phyloP scores from a whole-genome alignment of 23 red algal genomes.

The Pyropia haitanensis region DNA sequence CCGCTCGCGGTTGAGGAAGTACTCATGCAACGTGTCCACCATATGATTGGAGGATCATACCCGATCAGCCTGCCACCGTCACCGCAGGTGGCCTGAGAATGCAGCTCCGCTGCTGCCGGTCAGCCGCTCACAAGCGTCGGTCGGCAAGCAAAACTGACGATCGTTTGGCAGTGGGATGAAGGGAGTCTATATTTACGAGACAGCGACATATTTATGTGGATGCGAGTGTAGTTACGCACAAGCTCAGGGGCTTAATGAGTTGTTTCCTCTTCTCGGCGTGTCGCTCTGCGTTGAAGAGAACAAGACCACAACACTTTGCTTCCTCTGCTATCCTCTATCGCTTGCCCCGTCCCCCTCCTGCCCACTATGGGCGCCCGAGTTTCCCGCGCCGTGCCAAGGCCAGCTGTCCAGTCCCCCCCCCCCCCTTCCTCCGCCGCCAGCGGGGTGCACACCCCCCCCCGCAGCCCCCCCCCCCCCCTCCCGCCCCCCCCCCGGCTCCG shows the following conservation, averaged over 20 bases:
- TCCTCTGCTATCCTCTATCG: background rate
- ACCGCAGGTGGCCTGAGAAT: too few species aligned
- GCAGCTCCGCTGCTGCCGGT: too few species aligned
- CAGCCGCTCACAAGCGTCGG: too few species aligned
- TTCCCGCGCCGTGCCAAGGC: background rate
- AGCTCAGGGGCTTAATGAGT: background rate
- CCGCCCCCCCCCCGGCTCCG: conserved; percentile 1
- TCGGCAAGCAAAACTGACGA: too few species aligned
- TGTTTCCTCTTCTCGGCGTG: background rate
- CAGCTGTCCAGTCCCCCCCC: background rate
- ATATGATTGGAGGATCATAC: too few species aligned
- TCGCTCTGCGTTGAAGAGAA: background rate
- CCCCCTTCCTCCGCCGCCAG: background rate
- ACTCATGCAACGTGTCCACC: too few species aligned
- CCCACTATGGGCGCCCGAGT: background rate
- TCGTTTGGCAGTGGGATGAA: too few species aligned
- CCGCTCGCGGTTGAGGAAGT: too few species aligned
- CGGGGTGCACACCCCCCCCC: background rate
- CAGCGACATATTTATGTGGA: too few species aligned
- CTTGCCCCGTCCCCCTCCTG: background rate
- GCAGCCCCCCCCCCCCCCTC: background rate
- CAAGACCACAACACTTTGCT: background rate
- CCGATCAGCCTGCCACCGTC: too few species aligned
- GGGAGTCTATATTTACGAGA: too few species aligned
- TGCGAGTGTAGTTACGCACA: background rate